Evolutionary conservation across 2,329 filamentous ascomycete species (phyloP).

Genomic region (Monosporascus sp.): DNA sequence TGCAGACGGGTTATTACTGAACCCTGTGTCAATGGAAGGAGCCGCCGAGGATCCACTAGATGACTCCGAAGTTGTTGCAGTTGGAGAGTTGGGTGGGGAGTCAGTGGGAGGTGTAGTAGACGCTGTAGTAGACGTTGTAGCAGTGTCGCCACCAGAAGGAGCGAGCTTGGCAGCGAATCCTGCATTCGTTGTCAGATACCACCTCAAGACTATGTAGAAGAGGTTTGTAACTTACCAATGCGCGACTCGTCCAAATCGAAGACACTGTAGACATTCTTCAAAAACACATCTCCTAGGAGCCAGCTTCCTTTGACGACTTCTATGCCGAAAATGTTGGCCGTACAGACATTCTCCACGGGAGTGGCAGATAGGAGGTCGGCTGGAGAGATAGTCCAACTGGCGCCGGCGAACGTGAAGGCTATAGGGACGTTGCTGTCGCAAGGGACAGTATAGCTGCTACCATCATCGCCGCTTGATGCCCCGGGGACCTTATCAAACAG

Average conservation of each 20-base stretch:
- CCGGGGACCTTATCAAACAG: constrained; percentile 65
- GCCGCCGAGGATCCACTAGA: constrained; percentile 7
- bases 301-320: constrained; percentile 62
- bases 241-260: constrained; percentile 69
- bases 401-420: constrained; percentile 62
- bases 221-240: constrained; percentile 48
- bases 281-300: constrained; percentile 79
- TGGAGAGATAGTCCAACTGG: constrained; percentile 59
- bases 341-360: constrained; percentile 42
- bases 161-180: constrained; percentile 32
- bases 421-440: constrained; percentile 60
- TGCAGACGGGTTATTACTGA: background rate
- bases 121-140: constrained; percentile 4
- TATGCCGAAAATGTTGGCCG: constrained; percentile 70
- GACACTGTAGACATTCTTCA: constrained; percentile 85
- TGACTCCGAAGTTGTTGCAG: constrained; percentile 4
- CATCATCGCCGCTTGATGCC: constrained; percentile 47
- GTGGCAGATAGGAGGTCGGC: constrained; percentile 63
- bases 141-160: constrained; percentile 7
- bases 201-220: background rate
- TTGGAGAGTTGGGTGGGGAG: constrained; percentile 6
- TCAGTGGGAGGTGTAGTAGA: constrained; percentile 13
- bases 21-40: constrained; percentile 2
- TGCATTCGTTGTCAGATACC: constrained; percentile 10
- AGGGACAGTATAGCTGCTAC: constrained; percentile 64